A percentile compares a stretch with the other conserved stretches of the same genome.
phyloP scores from a whole-genome alignment of 192 early-diverging fungal genomes.

The Coemansia erecta region DNA sequence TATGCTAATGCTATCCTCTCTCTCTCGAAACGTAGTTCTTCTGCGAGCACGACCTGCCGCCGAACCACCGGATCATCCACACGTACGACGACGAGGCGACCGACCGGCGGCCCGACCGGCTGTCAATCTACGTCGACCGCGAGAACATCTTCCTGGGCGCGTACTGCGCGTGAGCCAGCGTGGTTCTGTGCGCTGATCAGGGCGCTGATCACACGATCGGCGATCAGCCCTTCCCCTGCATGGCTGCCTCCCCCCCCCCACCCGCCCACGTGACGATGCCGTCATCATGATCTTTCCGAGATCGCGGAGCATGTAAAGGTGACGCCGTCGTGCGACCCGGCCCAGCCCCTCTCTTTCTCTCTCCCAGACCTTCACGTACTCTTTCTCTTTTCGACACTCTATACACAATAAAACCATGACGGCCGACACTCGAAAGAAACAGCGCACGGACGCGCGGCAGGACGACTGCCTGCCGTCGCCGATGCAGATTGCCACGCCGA shows the following conservation, averaged over 20 bases:
- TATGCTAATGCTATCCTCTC: too few relatives aligned
- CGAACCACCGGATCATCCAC: constrained; percentile 44
- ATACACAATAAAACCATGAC: background rate
- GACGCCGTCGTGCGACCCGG: background rate
- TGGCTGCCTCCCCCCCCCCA: too few relatives aligned
- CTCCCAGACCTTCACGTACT: too few relatives aligned
- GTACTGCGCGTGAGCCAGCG: constrained; percentile 32
- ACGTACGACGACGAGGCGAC: constrained; percentile 29
- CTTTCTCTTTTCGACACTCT: too few relatives aligned
- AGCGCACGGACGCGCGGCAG: constrained; percentile 1
- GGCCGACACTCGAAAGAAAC: constrained; percentile 20
- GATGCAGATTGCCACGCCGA: too few relatives aligned
- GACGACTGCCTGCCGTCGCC: background rate
- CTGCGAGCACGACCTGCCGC: constrained; percentile 35
- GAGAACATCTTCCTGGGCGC: constrained; percentile 45
- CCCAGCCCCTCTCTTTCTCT: background rate
- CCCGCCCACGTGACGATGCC: background rate
- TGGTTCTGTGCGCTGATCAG: background rate
- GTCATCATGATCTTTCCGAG: constrained; percentile 4
- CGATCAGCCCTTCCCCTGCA: too few relatives aligned
- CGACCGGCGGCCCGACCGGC: constrained; percentile 24
- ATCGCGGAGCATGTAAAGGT: background rate
- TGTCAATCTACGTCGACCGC: constrained; percentile 45
- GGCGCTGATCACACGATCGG: background rate
- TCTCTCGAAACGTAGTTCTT: too few relatives aligned